These are phyloP conservation scores for Candida pseudoglaebosa DNA, from an alignment of 805 yeast genomes.

Conservation along the genomic window DNA sequence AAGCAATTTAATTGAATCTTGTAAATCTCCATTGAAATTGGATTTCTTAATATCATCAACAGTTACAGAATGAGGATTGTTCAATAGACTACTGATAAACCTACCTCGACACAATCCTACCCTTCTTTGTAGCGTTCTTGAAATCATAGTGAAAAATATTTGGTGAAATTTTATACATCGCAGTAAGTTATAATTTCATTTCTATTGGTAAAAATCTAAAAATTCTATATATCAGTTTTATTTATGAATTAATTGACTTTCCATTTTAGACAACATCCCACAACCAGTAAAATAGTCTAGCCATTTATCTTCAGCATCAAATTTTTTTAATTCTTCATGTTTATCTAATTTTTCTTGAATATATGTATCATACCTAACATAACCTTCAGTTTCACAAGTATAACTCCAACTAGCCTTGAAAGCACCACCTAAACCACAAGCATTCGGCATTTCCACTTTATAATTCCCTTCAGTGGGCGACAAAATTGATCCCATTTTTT, in stretches of 20 bases:
- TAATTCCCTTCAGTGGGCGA: conserved; percentile 65
- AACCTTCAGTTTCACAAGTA: conserved; percentile 27
- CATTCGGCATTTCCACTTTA: conserved; percentile 75
- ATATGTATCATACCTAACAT: conserved; percentile 43
- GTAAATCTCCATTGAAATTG: conserved; percentile 7
- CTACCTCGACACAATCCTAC: background rate
- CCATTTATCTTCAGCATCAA: conserved; percentile 43
- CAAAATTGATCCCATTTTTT: conserved; percentile 64
- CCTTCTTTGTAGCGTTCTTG: background rate
- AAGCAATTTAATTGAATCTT: conserved; percentile 11
- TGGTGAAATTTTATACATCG: background rate
- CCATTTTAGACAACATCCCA: conserved; percentile 48
- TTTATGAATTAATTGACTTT: conserved; percentile 19
- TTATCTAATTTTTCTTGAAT: conserved; percentile 41
- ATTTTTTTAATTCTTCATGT: conserved; percentile 42
- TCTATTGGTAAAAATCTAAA: background rate
- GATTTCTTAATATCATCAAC: background rate
- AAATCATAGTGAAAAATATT: background rate
- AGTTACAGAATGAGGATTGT: conserved; percentile 1
- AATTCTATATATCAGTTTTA: too few species aligned
- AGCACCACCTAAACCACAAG: conserved; percentile 92
- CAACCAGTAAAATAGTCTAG: conserved; percentile 48
- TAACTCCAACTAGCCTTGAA: conserved; percentile 77
- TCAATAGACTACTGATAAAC: background rate
- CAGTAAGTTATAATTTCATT: background rate